These are phyloP conservation scores for Naganishia albida DNA, from an alignment of 1,284 basidiomycete species.

Conservation along the genomic window DNA sequence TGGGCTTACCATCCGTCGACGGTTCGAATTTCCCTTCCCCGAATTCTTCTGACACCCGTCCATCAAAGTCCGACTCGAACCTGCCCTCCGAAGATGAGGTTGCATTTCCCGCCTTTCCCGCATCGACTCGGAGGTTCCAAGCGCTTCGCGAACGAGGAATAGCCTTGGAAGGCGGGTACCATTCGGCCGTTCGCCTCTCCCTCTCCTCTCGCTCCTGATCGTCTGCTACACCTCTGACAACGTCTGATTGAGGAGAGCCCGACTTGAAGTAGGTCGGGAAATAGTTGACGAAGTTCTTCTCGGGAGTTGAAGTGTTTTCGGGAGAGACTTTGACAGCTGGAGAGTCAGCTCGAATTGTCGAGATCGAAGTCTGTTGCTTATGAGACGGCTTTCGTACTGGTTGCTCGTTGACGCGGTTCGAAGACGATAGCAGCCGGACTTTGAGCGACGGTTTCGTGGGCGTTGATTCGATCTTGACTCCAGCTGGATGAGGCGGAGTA, in stretches of 20 bases:
- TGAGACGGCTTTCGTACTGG: conserved; percentile 9
- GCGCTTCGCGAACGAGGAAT: conserved; percentile 21
- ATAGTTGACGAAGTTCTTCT: background rate
- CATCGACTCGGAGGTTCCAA: conserved; percentile 18
- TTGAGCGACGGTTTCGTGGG: conserved; percentile 2
- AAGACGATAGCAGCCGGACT: background rate
- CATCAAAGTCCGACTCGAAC: conserved; percentile 23
- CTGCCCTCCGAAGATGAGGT: background rate
- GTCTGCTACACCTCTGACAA: background rate
- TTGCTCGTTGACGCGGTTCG: conserved; percentile 25
- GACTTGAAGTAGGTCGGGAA: conserved; percentile 16
- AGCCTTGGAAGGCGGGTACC: conserved; percentile 20
- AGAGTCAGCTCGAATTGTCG: conserved; percentile 6
- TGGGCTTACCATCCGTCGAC: background rate
- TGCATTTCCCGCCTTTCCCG: background rate
- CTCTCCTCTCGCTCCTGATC: conserved; percentile 7
- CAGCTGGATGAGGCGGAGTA: conserved; percentile 38
- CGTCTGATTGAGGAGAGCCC: background rate
- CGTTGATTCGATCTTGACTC: conserved; percentile 1
- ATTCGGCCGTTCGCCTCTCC: conserved; percentile 10
- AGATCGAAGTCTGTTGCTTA: conserved; percentile 8
- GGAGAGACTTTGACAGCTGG: background rate
- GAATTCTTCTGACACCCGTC: background rate
- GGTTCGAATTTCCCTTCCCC: background rate
- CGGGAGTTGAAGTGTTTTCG: background rate